These are phyloP conservation scores for Trichaptum fuscoviolaceum DNA, from an alignment of 768 basidiomycete genomes.

Conservation along the genomic window DNA sequence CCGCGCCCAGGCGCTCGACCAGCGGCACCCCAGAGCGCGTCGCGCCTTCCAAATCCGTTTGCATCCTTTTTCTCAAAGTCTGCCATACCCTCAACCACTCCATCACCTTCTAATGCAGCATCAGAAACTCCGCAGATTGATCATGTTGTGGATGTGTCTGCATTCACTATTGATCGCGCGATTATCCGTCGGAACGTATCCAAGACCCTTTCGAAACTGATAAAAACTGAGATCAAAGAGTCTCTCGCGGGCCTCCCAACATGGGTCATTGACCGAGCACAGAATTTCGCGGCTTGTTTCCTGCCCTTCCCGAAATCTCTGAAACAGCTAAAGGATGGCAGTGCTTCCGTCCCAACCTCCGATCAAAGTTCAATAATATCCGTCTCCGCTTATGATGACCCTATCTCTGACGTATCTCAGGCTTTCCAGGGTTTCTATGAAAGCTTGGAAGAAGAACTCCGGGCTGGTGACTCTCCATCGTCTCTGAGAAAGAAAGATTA, in stretches of 20 bases:
- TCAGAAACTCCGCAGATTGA: conserved; percentile 28
- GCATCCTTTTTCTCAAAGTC: conserved; percentile 61
- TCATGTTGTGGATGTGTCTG: conserved; percentile 47
- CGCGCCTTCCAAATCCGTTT: conserved; percentile 54
- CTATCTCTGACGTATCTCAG: conserved; percentile 43
- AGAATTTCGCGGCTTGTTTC: conserved; percentile 47
- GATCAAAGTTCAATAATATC: neutral
- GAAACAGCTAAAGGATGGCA: conserved; percentile 8
- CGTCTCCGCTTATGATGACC: conserved; percentile 9
- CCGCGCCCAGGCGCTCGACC: conserved; percentile 21
- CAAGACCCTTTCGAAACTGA: conserved; percentile 44
- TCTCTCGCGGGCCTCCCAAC: conserved; percentile 35
- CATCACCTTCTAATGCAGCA: conserved; percentile 17
- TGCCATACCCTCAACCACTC: conserved; percentile 24
- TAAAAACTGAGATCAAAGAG: conserved; percentile 53
- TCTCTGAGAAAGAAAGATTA: conserved; percentile 14
- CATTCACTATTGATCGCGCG: conserved; percentile 50
- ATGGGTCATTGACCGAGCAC: conserved; percentile 61
- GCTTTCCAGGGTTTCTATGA: conserved; percentile 70
- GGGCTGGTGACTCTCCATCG: conserved; percentile 31
- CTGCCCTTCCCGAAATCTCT: conserved; percentile 49
- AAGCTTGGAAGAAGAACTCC: conserved; percentile 59
- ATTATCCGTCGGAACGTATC: conserved; percentile 51
- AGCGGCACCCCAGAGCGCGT: conserved; percentile 15
- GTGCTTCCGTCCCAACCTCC: neutral